These are phyloP conservation scores for Vicia villosa DNA, from an alignment of 306 rosid species.

Conservation along the genomic window DNA sequence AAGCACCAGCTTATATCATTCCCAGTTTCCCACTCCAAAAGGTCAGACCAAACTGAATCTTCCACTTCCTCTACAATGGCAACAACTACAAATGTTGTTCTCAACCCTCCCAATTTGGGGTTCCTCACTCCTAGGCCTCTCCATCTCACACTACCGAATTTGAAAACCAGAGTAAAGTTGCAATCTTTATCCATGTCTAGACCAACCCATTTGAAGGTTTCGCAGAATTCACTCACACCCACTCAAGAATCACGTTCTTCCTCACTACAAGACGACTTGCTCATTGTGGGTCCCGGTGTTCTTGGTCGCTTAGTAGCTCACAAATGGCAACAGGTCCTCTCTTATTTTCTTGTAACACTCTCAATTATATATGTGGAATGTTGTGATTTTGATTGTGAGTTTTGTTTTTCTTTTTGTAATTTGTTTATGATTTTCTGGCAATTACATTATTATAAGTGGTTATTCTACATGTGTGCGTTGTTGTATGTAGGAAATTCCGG, in stretches of 20 bases:
- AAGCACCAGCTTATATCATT: too few relatives aligned
- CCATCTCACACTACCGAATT: slow-evolving; percentile 29
- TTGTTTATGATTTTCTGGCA: neutral
- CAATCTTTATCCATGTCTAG: slow-evolving; percentile 36
- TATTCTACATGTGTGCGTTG: neutral
- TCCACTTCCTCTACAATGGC: slow-evolving; percentile 21
- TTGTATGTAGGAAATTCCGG: slow-evolving; percentile 69
- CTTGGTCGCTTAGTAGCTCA: slow-evolving; percentile 92
- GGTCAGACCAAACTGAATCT: slow-evolving; percentile 27
- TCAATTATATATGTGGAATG: slow-evolving; percentile 13
- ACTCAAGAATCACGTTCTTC: slow-evolving; percentile 46
- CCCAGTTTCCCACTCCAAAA: neutral
- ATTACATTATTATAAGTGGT: neutral
- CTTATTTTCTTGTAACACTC: neutral
- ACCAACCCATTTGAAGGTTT: slow-evolving; percentile 54
- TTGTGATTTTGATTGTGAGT: neutral
- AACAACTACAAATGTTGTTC: slow-evolving; percentile 43
- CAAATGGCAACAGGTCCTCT: slow-evolving; percentile 75
- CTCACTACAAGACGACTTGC: slow-evolving; percentile 60
- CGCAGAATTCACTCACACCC: slow-evolving; percentile 51
- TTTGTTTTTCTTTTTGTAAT: neutral
- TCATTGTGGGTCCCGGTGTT: slow-evolving; percentile 94
- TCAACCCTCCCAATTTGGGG: slow-evolving; percentile 32
- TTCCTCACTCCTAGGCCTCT: neutral
- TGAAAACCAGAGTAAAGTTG: slow-evolving; percentile 32